Evolutionary conservation across 2,329 filamentous ascomycete genomes (phyloP).

Genomic region (Sarocladium kiliense): DNA sequence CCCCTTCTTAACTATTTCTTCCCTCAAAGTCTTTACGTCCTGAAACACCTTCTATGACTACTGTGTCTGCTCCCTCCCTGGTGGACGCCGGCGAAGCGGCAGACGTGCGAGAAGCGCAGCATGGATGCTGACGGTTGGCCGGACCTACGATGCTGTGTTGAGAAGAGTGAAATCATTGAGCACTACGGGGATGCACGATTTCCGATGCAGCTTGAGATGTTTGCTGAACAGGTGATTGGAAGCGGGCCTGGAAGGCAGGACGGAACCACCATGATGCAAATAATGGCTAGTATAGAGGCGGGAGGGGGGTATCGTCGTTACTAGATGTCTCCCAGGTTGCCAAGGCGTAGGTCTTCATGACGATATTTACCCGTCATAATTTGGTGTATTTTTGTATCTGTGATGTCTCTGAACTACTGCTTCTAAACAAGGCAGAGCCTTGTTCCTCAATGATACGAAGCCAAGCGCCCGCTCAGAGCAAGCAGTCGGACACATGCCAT

Average conservation of each 20-base stretch:
- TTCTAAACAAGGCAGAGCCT: no score
- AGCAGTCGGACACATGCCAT: no score
- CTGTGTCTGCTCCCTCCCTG: not conserved
- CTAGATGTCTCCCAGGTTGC: no score
- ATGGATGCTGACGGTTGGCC: not conserved
- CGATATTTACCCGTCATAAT: no score
- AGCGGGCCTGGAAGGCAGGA: not conserved
- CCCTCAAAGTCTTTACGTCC: not conserved
- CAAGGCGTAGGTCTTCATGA: no score
- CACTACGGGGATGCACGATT: constrained; percentile 38
- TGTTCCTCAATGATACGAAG: no score
- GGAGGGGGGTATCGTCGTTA: not conserved
- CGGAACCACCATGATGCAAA: not conserved
- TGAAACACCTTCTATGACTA: not conserved
- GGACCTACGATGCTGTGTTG: constrained; percentile 12
- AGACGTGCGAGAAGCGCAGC: not conserved
- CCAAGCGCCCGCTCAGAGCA: no score
- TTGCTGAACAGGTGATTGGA: constrained; percentile 28
- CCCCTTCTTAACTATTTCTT: not conserved
- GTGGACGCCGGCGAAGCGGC: not conserved
- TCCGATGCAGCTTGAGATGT: constrained; percentile 45
- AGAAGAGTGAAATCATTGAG: constrained; percentile 31
- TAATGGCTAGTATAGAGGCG: not conserved
- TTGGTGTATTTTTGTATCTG: no score
- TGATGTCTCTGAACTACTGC: no score